Evolutionary conservation across 495 filamentous ascomycete species (phyloP), one percentile per base, ranked within the genome.

Genomic region (Melanomma pulvis-pyrius): DNA sequence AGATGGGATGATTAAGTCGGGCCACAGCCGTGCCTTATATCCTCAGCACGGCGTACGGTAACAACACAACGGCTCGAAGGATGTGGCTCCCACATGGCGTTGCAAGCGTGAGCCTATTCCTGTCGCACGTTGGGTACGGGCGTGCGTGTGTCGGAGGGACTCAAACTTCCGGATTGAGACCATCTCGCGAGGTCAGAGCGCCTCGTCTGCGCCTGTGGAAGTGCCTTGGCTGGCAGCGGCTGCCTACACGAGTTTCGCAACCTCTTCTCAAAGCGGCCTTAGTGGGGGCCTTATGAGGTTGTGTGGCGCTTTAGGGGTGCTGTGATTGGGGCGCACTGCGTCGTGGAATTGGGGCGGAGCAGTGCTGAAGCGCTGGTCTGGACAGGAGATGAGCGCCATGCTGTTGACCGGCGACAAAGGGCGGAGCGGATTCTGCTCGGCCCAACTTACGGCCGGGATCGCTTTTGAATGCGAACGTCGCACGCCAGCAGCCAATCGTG

Each of bases 331-430:
- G 17, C 19, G 60, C 32, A 11, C 36, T 0, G 60, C 49, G 60
- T 63, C 60, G 53, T 63, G 8, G 60, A 44, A 25, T 26, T 41
- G 60, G 50, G 60, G 60, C 60, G 60, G 50, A 63, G 60, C 60
- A 50, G 58, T 17, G 39, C 39, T 44, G 39, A 44, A 44, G 39
- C 39, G 39, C 9, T 11, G 39, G 30, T 4, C 12, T 44, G 39
- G 39, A 44, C 9, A 15, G 39, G 9, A 15, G 39, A 44, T 44
- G 39, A 44, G 39, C 39, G 39, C 39, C 39, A n/a, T 44, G 17
- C 13, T 44, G 39, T n/a, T 44, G 39, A 34, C 39, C 17, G 39
- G 3, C 39, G 3, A 44, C 28, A 39, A 57, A 36, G 22, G 28
- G 53, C 53, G 53, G 53, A 39, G 53, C 53, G 30, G 30, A 36